A percentile compares a stretch with the other conserved stretches of the same genome.
phyloP scores from a whole-genome alignment of 192 early-diverging fungal genomes.

The Rhizophagus sp. region DNA sequence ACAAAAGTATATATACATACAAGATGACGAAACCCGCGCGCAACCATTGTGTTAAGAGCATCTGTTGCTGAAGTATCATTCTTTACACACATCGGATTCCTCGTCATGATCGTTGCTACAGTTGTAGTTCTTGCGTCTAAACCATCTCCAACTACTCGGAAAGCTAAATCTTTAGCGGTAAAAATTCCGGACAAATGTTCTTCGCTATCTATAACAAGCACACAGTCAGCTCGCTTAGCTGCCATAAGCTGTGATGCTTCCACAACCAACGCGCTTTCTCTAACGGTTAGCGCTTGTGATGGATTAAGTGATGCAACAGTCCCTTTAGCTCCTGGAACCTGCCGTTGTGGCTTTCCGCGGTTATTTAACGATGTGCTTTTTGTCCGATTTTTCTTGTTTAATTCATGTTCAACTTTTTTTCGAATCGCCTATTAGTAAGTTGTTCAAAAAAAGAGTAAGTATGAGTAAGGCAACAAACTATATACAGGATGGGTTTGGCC shows the following conservation, averaged over 20 bases:
- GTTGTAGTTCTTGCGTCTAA: constrained; percentile 64
- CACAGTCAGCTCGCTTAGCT: constrained; percentile 93
- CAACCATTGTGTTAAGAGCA: constrained; percentile 82
- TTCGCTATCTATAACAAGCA: constrained; percentile 91
- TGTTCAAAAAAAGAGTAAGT: constrained; percentile 1
- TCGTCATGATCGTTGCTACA: constrained; percentile 90
- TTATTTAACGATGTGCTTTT: constrained; percentile 9
- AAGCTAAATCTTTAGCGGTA: constrained; percentile 97
- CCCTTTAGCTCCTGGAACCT: constrained; percentile 56
- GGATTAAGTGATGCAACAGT: constrained; percentile 92
- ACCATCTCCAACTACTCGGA: constrained; percentile 81
- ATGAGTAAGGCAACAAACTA: not conserved
- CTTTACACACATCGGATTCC: constrained; percentile 86
- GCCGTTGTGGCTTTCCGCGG: constrained; percentile 38
- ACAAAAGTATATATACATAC: constrained; percentile 35
- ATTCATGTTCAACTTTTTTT: constrained; percentile 72
- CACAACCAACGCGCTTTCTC: constrained; percentile 71
- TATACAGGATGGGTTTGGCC: not conserved
- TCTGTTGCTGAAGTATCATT: constrained; percentile 77
- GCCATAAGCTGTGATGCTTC: constrained; percentile 96
- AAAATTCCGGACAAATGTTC: constrained; percentile 94
- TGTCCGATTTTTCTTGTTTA: constrained; percentile 50
- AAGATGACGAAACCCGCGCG: constrained; percentile 81
- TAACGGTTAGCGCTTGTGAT: constrained; percentile 82
- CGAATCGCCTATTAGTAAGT: constrained; percentile 51